Percentiles rank a stretch among this genome's conserved stretches.
Evolutionary conservation across 495 filamentous ascomycete species (phyloP).

Genomic region (Entonaema liquescens): DNA sequence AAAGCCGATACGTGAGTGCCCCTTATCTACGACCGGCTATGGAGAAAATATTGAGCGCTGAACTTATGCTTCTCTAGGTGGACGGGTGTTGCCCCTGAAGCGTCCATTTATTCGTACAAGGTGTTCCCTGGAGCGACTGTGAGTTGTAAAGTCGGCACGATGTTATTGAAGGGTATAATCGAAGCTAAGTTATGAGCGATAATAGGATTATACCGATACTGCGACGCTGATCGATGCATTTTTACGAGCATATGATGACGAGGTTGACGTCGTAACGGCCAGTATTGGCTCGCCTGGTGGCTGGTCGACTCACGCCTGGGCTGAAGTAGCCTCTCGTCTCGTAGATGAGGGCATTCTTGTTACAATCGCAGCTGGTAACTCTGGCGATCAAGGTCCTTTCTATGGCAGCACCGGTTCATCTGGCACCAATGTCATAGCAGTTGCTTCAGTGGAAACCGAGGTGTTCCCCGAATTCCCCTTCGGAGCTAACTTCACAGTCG

Average conservation of each 20-base stretch:
- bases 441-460: constrained; percentile 30
- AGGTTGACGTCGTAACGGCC: constrained; percentile 54
- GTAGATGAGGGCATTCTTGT: constrained; percentile 51
- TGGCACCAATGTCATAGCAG: constrained; percentile 41
- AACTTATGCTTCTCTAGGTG: constrained; percentile 41
- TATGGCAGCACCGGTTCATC: constrained; percentile 20
- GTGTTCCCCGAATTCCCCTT: constrained; percentile 37
- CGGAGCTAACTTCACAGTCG: constrained; percentile 27
- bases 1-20: constrained; percentile 36
- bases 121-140: constrained; percentile 43
- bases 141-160: not conserved
- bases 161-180: not conserved
- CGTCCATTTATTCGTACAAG: constrained; percentile 54
- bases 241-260: constrained; percentile 50
- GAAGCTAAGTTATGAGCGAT: not conserved
- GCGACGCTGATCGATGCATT: not conserved
- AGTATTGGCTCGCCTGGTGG: constrained; percentile 49
- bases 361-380: constrained; percentile 53
- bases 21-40: not conserved
- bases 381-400: constrained; percentile 50
- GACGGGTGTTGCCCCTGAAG: constrained; percentile 57
- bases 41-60: not conserved
- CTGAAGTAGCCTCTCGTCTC: constrained; percentile 47
- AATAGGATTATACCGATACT: not conserved
- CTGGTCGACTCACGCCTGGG: constrained; percentile 50